Base-by-base conservation (phyloP, 2,329 filamentous ascomycete species). In the Exophiala mesophila region DNA sequence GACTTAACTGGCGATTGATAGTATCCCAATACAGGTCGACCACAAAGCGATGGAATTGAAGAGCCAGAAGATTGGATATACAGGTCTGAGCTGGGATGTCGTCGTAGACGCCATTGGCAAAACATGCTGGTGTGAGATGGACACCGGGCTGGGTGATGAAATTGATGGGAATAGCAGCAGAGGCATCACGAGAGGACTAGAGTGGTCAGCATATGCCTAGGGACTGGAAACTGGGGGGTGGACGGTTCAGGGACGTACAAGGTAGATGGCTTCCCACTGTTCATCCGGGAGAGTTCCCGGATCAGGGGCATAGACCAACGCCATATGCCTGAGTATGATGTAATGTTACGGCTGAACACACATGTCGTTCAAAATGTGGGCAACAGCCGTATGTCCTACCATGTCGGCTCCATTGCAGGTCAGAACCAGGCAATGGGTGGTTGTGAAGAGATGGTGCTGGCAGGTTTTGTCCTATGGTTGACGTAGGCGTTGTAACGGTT, bases 21-120 rank as follows among this genome's bases (percentile, higher is more conserved):
- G 69, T 55, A 50, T 82, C 79, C 80, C 80, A 84, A 55, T 80
- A 83, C 9, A 82, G 53, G 57, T 84, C 80, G 19, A 82, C 60
- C 31, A 74, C 62, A 33, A 82, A 68, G 32, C 74, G 69, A 28
- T 72, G 68, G 53, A 78, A 82, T 4, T 77, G 77, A n/a, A 72
- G 62, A 0, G 73, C 71, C 19, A 84, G 63, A 1, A 84, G 65
- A 57, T 82, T 82, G 3, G 78, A 82, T 24, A 83, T 63, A 60
- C 80, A 84, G 57, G 66, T 69, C 26, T 65, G 65, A 12, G 72
- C 69, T 3, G 67, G 66, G 19, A 64, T 59, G 53, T 72, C 67
- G 49, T 77, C 71, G 58, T 76, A 83, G n/a, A 67, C 61, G 5
- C 67, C 63, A 41, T 69, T 54, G 6, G 66, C 62, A 54, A 83